Percentiles rank a stretch among this genome's conserved stretches.
phyloP scores from a whole-genome alignment of 1,284 basidiomycete genomes.

The Hortiboletus rubellus region DNA sequence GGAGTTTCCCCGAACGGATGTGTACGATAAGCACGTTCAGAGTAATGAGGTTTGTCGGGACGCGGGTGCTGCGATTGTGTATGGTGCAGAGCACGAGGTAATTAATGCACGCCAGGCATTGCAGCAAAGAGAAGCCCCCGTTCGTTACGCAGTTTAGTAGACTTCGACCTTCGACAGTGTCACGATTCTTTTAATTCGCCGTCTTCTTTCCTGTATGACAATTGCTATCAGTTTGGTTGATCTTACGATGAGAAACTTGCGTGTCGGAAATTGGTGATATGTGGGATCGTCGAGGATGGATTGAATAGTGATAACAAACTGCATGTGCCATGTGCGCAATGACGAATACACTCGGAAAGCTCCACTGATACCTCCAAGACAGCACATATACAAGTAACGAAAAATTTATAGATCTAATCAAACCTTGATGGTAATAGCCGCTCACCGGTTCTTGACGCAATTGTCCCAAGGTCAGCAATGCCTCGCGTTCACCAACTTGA shows the following conservation, averaged over 20 bases:
- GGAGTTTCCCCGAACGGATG: slow-evolving; percentile 5
- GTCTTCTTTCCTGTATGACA: too few relatives aligned
- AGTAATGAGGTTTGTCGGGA: not conserved
- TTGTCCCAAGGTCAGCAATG: too few relatives aligned
- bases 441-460: not conserved
- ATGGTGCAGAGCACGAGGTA: not conserved
- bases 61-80: not conserved
- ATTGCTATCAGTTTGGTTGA: too few relatives aligned
- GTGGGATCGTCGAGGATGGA: too few relatives aligned
- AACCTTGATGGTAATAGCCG: not conserved
- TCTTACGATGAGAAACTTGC: too few relatives aligned
- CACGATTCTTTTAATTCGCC: too few relatives aligned
- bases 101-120: not conserved
- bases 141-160: not conserved
- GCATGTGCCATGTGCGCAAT: too few relatives aligned
- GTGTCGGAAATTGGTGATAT: too few relatives aligned
- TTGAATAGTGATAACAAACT: too few relatives aligned
- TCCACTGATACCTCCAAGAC: not conserved
- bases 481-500: too few relatives aligned
- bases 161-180: too few relatives aligned
- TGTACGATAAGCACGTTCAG: slow-evolving; percentile 6
- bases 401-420: not conserved
- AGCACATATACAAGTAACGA: not conserved
- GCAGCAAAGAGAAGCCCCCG: not conserved
- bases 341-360: not conserved